Evolutionary conservation across 495 filamentous ascomycete genomes (phyloP).

Genomic region (Hypoxylon perforatum): DNA sequence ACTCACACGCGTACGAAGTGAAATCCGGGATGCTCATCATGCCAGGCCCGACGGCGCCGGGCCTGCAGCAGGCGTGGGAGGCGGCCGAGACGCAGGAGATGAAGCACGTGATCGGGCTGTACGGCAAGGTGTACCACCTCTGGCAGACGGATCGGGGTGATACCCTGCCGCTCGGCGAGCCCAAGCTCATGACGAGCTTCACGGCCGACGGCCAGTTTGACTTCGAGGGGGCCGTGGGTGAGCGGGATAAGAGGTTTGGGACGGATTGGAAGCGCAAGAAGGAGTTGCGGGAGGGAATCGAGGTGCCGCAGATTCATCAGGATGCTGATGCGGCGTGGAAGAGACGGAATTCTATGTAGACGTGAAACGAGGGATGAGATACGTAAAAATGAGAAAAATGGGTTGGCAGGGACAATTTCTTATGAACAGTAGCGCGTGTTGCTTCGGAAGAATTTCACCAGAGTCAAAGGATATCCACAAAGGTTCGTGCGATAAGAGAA

Average conservation of each 20-base stretch:
- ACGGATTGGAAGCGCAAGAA: constrained; percentile 69
- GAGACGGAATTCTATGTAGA: constrained; percentile 39
- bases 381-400: no score
- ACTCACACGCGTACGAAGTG: constrained; percentile 86
- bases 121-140: constrained; percentile 91
- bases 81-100: constrained; percentile 82
- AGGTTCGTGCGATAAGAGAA: neutral
- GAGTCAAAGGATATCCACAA: neutral
- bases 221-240: constrained; percentile 67
- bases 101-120: constrained; percentile 74
- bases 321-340: constrained; percentile 56
- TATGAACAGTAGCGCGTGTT: no score
- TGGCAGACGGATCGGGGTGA: constrained; percentile 91
- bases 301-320: constrained; percentile 66
- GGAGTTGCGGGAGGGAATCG: constrained; percentile 70
- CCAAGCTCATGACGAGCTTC: constrained; percentile 83
- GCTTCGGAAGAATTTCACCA: neutral
- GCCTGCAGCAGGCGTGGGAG: constrained; percentile 70
- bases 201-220: constrained; percentile 66
- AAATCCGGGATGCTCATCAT: constrained; percentile 88
- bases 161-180: constrained; percentile 75
- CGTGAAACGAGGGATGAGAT: neutral
- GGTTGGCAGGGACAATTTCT: no score
- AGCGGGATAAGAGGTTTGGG: constrained; percentile 74
- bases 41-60: constrained; percentile 72